Conservation (phyloP, 306 rosid genomes). For the Cicer arietinum region DNA sequence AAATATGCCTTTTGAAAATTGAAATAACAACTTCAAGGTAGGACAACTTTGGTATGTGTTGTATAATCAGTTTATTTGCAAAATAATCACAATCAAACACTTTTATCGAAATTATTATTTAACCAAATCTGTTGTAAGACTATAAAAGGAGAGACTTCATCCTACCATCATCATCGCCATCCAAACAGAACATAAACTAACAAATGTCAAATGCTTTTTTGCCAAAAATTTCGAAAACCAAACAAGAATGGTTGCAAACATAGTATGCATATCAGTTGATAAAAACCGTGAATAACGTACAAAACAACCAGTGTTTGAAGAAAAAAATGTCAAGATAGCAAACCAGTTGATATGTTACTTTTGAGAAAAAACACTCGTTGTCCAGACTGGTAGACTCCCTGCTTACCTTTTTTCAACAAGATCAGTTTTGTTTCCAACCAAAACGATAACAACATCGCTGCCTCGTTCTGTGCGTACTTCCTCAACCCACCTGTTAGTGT, state of each 20-base stretch:
- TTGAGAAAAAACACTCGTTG: not conserved
- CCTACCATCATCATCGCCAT: not conserved
- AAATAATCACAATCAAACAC: constrained; percentile 10
- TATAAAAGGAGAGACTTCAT: not conserved
- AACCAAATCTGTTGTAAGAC: not conserved
- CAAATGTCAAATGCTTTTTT: constrained; percentile 1
- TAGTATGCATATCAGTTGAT: not conserved
- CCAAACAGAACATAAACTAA: constrained; percentile 5
- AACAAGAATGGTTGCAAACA: constrained; percentile 4
- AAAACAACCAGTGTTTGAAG: not conserved
- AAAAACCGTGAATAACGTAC: not conserved
- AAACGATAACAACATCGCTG: constrained; percentile 88
- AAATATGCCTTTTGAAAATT: not conserved
- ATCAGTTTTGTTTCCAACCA: constrained; percentile 98
- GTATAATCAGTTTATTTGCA: not conserved
- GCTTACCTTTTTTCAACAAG: constrained; percentile 95
- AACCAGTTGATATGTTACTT: not conserved
- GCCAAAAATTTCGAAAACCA: constrained; percentile 5
- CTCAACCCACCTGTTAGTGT: constrained; percentile 88
- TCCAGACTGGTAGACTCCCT: constrained; percentile 3
- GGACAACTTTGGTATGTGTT: not conserved
- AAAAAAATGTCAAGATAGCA: constrained; percentile 5
- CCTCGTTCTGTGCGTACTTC: constrained; percentile 95
- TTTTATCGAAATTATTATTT: constrained; percentile 5
- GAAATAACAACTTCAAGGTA: constrained; percentile 2